These are phyloP conservation scores for Mycena sp. DNA, from an alignment of 1,284 basidiomycete genomes.

Conservation along the genomic window DNA sequence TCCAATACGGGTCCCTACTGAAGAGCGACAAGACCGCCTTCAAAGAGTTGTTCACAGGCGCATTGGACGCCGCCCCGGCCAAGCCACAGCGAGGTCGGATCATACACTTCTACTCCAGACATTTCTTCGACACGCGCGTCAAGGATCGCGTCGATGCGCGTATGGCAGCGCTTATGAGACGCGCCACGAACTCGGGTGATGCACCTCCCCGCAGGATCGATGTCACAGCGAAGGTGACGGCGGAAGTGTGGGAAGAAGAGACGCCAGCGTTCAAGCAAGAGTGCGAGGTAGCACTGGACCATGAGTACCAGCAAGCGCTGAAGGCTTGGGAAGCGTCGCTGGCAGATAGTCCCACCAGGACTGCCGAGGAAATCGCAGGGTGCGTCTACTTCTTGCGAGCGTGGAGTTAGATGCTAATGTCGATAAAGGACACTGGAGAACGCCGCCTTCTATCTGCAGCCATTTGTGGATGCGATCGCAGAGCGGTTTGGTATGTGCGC, in stretches of 20 bases:
- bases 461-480: not conserved
- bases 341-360: not conserved
- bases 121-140: not conserved
- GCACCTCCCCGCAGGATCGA: too few relatives aligned
- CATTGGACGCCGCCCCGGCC: not conserved
- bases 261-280: not conserved
- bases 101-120: not conserved
- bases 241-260: not conserved
- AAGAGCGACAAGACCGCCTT: not conserved
- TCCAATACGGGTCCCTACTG: not conserved
- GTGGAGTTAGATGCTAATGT: too few relatives aligned
- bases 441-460: slow-evolving; percentile 3
- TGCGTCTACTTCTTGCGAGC: too few relatives aligned
- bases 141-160: not conserved
- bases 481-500: slow-evolving; percentile 12
- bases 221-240: too few relatives aligned
- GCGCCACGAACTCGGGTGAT: not conserved
- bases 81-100: not conserved
- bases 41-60: not conserved
- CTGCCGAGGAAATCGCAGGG: not conserved
- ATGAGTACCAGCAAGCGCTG: not conserved
- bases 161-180: not conserved
- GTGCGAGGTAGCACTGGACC: not conserved
- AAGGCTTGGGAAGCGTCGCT: not conserved
- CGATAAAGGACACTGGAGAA: not conserved